Base-by-base conservation (phyloP, 441 rosid species). In the Arabidopsis hybrid region DNA sequence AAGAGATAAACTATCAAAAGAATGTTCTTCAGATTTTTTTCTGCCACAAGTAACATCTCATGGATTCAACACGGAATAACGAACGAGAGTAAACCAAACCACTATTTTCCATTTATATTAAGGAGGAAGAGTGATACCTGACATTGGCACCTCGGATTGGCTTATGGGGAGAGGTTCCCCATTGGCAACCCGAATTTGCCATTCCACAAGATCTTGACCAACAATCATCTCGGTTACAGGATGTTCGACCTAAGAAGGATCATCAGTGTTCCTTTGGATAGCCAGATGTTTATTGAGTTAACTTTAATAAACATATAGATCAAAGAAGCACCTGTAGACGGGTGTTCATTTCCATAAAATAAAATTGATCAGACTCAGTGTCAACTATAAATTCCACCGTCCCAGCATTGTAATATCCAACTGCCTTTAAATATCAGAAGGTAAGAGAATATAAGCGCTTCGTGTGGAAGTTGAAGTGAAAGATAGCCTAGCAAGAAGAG, bases 181-280 rank as follows among this genome's bases (percentile, higher is more conserved):
- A 81, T 91, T 95, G 67, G 98, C 99, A 80, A 92, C 90, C 55
- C 86, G 83, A 69, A 95, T 86, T 84, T 95, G 98, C 96, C 98
- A 91, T 82, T 95, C 96, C 38, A 92, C 98, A 68, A 95, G 95
- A 89, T 95, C 99, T 87, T 91, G 96, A 72, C 89, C 88, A 38
- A 92, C 93, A 68, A 95, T 87, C 99, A 95, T 95, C 92, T 92
- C 99, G 0, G 99, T 95, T 76, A 95, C 99, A 60, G 98, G 99
- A 87, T 95, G 99, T 71, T 95, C 99, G 67, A 92, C 97, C 99
- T 92, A 72, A 68, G 73, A 71, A 79, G 17, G 75, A 75, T 66
- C 38, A 73, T 31, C 46, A 62, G 74, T n/a, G 39, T 66, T 66
- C 66, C 60, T 13, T 42, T 67, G 57, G 16, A 50, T 56, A 47